phyloP scores from a whole-genome alignment of 495 filamentous ascomycete species.

The Aspergillus avenaceus region DNA sequence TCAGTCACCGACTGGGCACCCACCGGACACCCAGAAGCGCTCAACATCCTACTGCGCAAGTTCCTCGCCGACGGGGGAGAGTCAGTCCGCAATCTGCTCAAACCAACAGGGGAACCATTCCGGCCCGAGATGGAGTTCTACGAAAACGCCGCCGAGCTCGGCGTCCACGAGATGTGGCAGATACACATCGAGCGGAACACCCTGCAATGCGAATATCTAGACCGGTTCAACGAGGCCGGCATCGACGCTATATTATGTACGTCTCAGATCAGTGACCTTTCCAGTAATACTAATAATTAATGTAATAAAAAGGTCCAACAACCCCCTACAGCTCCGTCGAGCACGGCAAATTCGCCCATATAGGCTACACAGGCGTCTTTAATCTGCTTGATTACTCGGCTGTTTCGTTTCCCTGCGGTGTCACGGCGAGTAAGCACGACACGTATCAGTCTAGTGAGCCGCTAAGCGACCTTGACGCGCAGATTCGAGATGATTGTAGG shows the following conservation, averaged over 20 bases:
- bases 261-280: not conserved
- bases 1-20: conserved; percentile 10
- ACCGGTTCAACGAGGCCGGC: conserved; percentile 32
- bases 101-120: conserved; percentile 40
- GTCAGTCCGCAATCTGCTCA: conserved; percentile 38
- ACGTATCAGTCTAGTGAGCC: not conserved
- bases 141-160: conserved; percentile 24
- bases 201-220: conserved; percentile 42
- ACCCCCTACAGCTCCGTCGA: conserved; percentile 15
- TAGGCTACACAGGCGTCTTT: conserved; percentile 15
- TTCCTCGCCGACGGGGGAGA: conserved; percentile 47
- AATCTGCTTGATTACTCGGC: conserved; percentile 19
- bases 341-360: conserved; percentile 13
- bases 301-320: conserved; percentile 3
- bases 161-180: conserved; percentile 29
- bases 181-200: conserved; percentile 33
- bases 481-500: not conserved
- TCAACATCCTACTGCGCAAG: conserved; percentile 37
- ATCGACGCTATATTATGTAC: conserved; percentile 13
- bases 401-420: conserved; percentile 13
- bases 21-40: conserved; percentile 28
- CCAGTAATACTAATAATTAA: not conserved
- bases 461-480: conserved; percentile 2
- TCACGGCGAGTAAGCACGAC: conserved; percentile 3
- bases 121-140: conserved; percentile 42